A percentile compares a stretch with the other conserved stretches of the same genome.
Evolutionary conservation across 2,329 filamentous ascomycete genomes (phyloP).

Genomic region (Ceratocystiopsis brevicomis): DNA sequence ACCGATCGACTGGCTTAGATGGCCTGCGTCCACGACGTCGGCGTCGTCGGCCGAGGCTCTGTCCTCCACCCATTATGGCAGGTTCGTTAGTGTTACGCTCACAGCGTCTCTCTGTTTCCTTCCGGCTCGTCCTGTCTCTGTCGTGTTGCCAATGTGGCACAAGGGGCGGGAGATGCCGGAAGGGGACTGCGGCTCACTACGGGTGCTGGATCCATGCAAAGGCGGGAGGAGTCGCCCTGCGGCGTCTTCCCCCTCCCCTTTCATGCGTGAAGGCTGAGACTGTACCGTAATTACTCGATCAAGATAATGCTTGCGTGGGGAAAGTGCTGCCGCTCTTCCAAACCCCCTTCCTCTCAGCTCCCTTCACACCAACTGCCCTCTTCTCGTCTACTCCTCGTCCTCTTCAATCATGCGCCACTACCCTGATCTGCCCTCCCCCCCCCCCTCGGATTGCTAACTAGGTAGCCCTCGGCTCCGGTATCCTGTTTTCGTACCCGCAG

Average conservation of each 20-base stretch:
- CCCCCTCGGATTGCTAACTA: slow-evolving; percentile 21
- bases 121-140: too few relatives aligned
- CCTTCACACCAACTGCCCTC: slow-evolving; percentile 1
- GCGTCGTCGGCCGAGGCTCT: too few relatives aligned
- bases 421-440: slow-evolving; percentile 7
- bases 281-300: slow-evolving; percentile 92
- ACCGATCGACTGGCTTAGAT: neutral
- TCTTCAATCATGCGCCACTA: slow-evolving; percentile 8
- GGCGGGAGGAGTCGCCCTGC: neutral
- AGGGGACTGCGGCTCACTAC: slow-evolving; percentile 54
- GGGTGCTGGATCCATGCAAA: slow-evolving; percentile 48
- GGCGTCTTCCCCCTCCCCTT: neutral
- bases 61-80: neutral
- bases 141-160: neutral
- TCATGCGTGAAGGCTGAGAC: slow-evolving; percentile 53
- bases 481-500: slow-evolving; percentile 67
- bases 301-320: slow-evolving; percentile 99
- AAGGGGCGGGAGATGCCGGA: neutral
- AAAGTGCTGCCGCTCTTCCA: slow-evolving; percentile 72
- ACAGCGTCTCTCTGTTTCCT: slow-evolving; percentile 5
- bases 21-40: too few relatives aligned
- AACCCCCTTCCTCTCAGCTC: neutral
- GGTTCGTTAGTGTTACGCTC: slow-evolving; percentile 8
- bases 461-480: slow-evolving; percentile 63
- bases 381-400: slow-evolving; percentile 11